Percentiles rank a stretch among this genome's conserved stretches.
Conservation (phyloP, 192 early-diverging fungal species). For the Jimgerdemannia flammicorona region DNA sequence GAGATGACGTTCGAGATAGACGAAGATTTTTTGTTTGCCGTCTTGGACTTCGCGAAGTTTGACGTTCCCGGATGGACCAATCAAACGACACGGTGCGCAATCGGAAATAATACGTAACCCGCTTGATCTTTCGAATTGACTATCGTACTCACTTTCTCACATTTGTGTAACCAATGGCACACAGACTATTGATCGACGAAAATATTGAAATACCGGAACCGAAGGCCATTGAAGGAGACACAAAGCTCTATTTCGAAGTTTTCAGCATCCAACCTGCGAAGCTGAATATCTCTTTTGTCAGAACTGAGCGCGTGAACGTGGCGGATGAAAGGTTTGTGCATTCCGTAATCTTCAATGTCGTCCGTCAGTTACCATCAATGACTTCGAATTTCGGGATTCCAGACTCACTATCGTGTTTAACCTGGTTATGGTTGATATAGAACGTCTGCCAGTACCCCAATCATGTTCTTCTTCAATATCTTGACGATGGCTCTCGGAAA, state of each 20-base stretch:
- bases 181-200: conserved; percentile 42
- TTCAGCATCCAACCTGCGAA: conserved; percentile 93
- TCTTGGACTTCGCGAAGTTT: conserved; percentile 86
- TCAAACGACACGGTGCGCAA: not conserved
- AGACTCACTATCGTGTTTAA: conserved; percentile 25
- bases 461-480: conserved; percentile 75
- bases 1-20: conserved; percentile 94
- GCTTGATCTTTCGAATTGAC: not conserved
- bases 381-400: not conserved
- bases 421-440: conserved; percentile 18
- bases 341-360: conserved; percentile 13
- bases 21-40: conserved; percentile 84
- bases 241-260: conserved; percentile 90
- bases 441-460: conserved; percentile 37
- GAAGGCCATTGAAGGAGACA: conserved; percentile 58
- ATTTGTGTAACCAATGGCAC: too few species aligned
- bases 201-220: conserved; percentile 69
- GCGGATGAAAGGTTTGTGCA: conserved; percentile 49
- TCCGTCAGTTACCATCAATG: not conserved
- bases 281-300: conserved; percentile 93
- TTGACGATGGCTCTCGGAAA: conserved; percentile 98
- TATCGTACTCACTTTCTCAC: conserved; percentile 8
- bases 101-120: conserved; percentile 2
- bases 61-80: conserved; percentile 60
- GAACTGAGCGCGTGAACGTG: conserved; percentile 65